A percentile compares a stretch with the other conserved stretches of the same genome.
Conservation (phyloP, 2,329 filamentous ascomycete genomes). For the Neofusicoccum cordaticola region DNA sequence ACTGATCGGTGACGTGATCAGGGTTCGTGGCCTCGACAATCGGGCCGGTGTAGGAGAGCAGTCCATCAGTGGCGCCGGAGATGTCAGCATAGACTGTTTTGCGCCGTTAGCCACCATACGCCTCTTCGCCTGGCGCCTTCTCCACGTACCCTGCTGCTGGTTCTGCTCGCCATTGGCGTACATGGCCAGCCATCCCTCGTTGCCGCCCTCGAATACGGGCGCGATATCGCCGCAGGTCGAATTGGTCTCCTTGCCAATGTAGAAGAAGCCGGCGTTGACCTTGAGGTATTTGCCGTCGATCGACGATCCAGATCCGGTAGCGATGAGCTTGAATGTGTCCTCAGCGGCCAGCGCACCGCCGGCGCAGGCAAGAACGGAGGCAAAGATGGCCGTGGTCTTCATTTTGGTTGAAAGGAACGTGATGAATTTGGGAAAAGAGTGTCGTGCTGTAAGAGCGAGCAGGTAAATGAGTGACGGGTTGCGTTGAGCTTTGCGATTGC, state of each 20-base stretch:
- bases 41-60: neutral
- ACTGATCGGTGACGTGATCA: neutral
- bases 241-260: neutral
- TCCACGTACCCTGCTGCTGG: neutral
- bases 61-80: neutral
- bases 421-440: no score
- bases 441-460: no score
- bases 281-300: neutral
- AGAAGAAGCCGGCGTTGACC: neutral
- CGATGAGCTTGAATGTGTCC: neutral
- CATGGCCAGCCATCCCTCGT: neutral
- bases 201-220: neutral
- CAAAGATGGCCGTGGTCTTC: conserved; percentile 3
- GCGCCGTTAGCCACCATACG: neutral
- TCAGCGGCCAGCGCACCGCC: neutral
- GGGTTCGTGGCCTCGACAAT: neutral
- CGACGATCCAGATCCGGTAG: neutral
- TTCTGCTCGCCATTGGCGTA: neutral
- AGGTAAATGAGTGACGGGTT: no score
- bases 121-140: no score
- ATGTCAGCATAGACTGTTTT: neutral
- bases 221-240: conserved; percentile 5
- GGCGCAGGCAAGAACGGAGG: neutral
- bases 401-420: neutral
- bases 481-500: no score